phyloP scores from a whole-genome alignment of 140 eudicot genomes.

The Ambrosia hybrid region DNA sequence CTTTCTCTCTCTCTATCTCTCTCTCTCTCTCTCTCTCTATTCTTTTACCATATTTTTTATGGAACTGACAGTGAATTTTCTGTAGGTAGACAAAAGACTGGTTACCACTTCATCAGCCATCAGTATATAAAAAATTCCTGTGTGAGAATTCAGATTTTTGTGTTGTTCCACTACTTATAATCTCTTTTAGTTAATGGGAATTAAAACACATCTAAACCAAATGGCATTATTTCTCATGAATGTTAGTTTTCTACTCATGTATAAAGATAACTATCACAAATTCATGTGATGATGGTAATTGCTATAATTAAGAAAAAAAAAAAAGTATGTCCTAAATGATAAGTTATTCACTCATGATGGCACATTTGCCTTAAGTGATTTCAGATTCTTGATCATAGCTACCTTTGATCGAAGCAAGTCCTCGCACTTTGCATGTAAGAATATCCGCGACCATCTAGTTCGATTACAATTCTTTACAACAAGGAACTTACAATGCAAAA shows the following conservation, averaged over 20 bases:
- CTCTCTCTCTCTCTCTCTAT: conserved; percentile 19
- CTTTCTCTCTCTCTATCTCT: conserved; percentile 16
- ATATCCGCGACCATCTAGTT: conserved; percentile 13
- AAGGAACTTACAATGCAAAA: conserved; percentile 9
- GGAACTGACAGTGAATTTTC: conserved; percentile 11
- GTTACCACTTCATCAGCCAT: conserved; percentile 1
- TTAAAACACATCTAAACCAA: conserved; percentile 2
- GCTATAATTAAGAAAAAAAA: neutral
- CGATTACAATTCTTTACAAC: conserved; percentile 11
- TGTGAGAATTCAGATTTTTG: neutral
- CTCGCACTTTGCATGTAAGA: conserved; percentile 6
- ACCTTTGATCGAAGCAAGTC: conserved; percentile 12
- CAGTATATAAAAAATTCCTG: neutral
- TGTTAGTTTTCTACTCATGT: conserved; percentile 2
- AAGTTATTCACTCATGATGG: neutral
- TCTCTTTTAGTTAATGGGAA: neutral
- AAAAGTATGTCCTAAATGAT: neutral
- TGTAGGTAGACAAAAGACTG: neutral
- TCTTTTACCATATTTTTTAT: conserved; percentile 12
- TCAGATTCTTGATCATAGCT: conserved; percentile 6
- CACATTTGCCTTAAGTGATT: too few relatives aligned
- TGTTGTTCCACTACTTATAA: neutral
- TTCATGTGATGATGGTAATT: conserved; percentile 3
- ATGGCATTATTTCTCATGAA: neutral
- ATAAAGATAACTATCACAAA: neutral